Conservation (phyloP, 2,329 filamentous ascomycete genomes). For the Pestalotiopsis sp. region DNA sequence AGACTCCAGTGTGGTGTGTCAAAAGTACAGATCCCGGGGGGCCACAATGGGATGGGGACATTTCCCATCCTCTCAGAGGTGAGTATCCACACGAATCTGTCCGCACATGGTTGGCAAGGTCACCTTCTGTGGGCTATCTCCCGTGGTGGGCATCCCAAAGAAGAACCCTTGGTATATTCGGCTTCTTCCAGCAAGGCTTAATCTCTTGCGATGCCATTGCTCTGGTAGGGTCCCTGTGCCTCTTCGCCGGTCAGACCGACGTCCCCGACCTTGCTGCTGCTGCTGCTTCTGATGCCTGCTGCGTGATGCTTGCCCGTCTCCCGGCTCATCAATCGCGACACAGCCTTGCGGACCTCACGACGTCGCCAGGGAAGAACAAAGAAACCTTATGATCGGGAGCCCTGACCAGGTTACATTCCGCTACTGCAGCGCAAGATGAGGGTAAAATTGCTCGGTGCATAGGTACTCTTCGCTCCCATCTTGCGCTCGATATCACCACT, state of each 20-base stretch:
- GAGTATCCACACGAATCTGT: background rate
- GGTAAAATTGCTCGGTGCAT: slow-evolving; percentile 8
- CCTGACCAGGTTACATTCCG: slow-evolving; percentile 7
- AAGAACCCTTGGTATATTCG: background rate
- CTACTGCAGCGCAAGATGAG: slow-evolving; percentile 8
- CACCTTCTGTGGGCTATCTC: background rate
- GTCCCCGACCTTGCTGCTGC: background rate
- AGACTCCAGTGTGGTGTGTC: background rate
- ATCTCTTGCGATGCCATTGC: slow-evolving; percentile 1
- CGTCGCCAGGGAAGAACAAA: background rate
- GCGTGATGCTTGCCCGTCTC: background rate
- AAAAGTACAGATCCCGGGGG: slow-evolving; percentile 2
- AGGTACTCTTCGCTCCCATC: background rate
- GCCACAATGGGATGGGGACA: background rate
- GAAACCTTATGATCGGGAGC: background rate
- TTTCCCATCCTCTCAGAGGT: too few relatives aligned
- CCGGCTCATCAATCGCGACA: background rate
- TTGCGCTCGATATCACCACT: slow-evolving; percentile 1
- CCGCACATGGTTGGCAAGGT: slow-evolving; percentile 5
- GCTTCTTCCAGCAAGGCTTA: slow-evolving; percentile 3
- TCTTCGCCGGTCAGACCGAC: background rate
- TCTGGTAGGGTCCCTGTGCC: background rate
- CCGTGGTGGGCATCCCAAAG: background rate
- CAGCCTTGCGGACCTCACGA: slow-evolving; percentile 5
- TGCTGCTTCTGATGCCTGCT: background rate